Percentiles rank a stretch among this genome's conserved stretches.
Conservation (phyloP, 2,329 filamentous ascomycete species). For the Colletotrichum sojae region DNA sequence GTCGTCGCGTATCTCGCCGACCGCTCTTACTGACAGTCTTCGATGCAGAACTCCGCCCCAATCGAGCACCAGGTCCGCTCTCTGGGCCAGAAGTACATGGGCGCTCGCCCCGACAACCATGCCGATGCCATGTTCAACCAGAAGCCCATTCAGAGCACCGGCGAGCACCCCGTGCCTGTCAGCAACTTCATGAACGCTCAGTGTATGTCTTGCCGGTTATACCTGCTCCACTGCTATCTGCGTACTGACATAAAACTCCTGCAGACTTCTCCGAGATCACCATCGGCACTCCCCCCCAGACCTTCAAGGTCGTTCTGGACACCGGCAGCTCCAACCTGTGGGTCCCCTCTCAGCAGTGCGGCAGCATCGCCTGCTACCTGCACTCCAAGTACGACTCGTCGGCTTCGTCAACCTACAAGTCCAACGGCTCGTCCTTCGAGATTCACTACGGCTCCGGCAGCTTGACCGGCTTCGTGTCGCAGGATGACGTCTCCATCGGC, state of each 20-base stretch:
- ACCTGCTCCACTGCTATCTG: neutral
- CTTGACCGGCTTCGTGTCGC: constrained; percentile 92
- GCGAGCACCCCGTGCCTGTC: constrained; percentile 86
- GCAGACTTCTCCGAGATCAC: constrained; percentile 97
- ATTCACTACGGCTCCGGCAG: constrained; percentile 97
- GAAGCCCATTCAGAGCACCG: constrained; percentile 74
- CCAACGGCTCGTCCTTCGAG: constrained; percentile 92
- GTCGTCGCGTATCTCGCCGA: constrained; percentile 2
- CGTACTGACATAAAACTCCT: neutral
- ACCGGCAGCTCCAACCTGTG: constrained; percentile 99
- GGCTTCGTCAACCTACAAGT: constrained; percentile 89
- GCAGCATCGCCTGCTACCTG: constrained; percentile 97
- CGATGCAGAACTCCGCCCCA: constrained; percentile 77
- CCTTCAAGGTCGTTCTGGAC: constrained; percentile 98
- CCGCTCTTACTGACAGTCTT: constrained; percentile 37
- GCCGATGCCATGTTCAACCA: constrained; percentile 85
- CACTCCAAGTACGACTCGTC: constrained; percentile 97
- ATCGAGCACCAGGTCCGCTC: constrained; percentile 86
- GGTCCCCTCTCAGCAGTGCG: constrained; percentile 92
- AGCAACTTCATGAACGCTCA: constrained; percentile 99
- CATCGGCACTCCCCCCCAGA: constrained; percentile 91
- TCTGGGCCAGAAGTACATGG: constrained; percentile 97
- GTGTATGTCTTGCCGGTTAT: constrained; percentile 73
- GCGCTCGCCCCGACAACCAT: constrained; percentile 78
- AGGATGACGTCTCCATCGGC: constrained; percentile 88